phyloP scores from a whole-genome alignment of 441 rosid genomes.

The Hura crepitans region DNA sequence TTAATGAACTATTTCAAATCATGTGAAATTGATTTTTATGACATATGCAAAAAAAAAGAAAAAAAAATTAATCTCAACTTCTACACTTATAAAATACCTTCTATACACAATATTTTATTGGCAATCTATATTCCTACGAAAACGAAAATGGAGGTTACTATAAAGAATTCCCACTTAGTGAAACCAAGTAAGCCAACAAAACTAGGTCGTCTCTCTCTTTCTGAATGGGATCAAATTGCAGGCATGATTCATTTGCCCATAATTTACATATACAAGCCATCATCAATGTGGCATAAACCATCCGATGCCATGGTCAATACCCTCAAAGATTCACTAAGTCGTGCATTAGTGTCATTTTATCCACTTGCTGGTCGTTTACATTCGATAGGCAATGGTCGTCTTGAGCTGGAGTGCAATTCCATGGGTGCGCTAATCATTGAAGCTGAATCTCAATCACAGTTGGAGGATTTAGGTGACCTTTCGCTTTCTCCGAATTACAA shows the following conservation, averaged over 20 bases:
- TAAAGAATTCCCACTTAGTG: conserved; percentile 25
- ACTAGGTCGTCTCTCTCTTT: conserved; percentile 34
- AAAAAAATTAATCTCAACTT: not conserved
- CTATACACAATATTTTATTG: not conserved
- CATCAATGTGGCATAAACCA: conserved; percentile 18
- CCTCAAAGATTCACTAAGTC: conserved; percentile 38
- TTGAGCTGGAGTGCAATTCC: conserved; percentile 46
- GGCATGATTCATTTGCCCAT: conserved; percentile 48
- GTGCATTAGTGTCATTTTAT: conserved; percentile 41
- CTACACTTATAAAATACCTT: not conserved
- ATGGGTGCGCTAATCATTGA: conserved; percentile 36
- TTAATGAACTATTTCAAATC: not conserved
- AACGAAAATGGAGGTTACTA: conserved; percentile 18
- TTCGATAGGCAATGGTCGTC: conserved; percentile 43
- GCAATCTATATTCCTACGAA: not conserved
- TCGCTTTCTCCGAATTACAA: conserved; percentile 32
- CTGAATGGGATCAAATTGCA: conserved; percentile 52
- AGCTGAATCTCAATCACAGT: conserved; percentile 38
- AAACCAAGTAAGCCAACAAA: conserved; percentile 44
- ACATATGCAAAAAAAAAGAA: not conserved
- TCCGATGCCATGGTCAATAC: conserved; percentile 28
- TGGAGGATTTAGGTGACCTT: conserved; percentile 41
- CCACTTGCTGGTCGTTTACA: conserved; percentile 52
- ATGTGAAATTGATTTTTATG: not conserved
- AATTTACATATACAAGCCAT: conserved; percentile 46